phyloP scores from a whole-genome alignment of 2,329 filamentous ascomycete species.

The Macrophomina pseudophaseolina region DNA sequence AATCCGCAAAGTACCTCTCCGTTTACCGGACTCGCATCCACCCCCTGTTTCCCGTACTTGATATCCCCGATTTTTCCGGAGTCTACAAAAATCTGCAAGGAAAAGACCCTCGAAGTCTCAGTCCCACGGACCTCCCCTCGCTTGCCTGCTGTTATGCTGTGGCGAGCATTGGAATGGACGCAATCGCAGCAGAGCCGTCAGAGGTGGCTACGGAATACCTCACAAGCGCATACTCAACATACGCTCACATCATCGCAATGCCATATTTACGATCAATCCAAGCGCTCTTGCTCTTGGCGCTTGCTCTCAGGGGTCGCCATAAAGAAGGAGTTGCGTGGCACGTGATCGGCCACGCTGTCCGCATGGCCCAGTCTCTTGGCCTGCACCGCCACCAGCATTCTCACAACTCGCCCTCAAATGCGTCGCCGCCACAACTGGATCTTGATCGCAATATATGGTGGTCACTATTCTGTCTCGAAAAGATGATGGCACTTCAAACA shows the following conservation, averaged over 20 bases:
- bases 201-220: constrained; percentile 11
- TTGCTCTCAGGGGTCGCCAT: constrained; percentile 25
- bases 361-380: constrained; percentile 26
- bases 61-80: background rate
- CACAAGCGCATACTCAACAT: constrained; percentile 10
- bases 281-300: constrained; percentile 19
- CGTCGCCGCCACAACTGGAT: background rate
- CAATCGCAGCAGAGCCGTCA: background rate
- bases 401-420: background rate
- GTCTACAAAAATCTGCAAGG: background rate
- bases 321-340: constrained; percentile 18
- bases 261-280: constrained; percentile 21
- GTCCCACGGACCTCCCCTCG: background rate
- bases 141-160: background rate
- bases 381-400: constrained; percentile 13
- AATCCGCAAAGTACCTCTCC: constrained; percentile 4
- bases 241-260: constrained; percentile 3
- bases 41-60: constrained; percentile 7
- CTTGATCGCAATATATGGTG: constrained; percentile 4
- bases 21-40: background rate
- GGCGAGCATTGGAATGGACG: constrained; percentile 18
- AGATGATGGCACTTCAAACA: constrained; percentile 9
- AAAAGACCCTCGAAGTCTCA: background rate
- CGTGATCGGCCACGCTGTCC: constrained; percentile 20
- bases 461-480: background rate